phyloP scores from a whole-genome alignment of 495 filamentous ascomycete species.

The Pyronema domesticum region DNA sequence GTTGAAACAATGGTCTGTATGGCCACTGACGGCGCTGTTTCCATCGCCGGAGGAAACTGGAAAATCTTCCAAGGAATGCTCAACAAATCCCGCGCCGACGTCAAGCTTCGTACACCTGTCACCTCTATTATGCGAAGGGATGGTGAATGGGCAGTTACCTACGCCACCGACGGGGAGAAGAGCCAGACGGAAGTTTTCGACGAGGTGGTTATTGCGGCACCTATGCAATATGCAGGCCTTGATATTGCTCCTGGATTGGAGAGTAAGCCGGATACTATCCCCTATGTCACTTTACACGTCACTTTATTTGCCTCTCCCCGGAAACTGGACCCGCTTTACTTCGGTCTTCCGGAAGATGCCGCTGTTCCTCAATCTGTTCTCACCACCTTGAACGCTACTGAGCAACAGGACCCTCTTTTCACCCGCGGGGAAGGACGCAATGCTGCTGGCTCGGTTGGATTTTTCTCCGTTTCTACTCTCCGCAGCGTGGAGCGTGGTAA shows the following conservation, averaged over 20 bases:
- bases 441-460: constrained; percentile 51
- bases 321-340: constrained; percentile 47
- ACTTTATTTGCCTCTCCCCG: constrained; percentile 71
- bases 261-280: constrained; percentile 47
- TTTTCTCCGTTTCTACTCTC: constrained; percentile 77
- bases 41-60: constrained; percentile 82
- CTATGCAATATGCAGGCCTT: constrained; percentile 60
- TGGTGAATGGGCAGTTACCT: constrained; percentile 6
- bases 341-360: constrained; percentile 39
- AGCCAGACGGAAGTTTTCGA: constrained; percentile 39
- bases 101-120: constrained; percentile 56
- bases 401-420: constrained; percentile 31
- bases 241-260: constrained; percentile 34
- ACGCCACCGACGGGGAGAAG: constrained; percentile 25
- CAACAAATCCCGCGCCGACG: constrained; percentile 38
- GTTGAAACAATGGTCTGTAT: constrained; percentile 86
- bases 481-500: constrained; percentile 20
- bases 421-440: constrained; percentile 27
- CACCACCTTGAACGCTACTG: constrained; percentile 54
- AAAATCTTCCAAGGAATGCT: constrained; percentile 78
- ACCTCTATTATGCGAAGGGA: constrained; percentile 35
- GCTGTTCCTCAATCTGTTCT: constrained; percentile 53
- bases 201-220: constrained; percentile 59
- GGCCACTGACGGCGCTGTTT: constrained; percentile 68
- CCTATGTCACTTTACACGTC: constrained; percentile 70